Evolutionary conservation across 78 protist species (phyloP).

Genomic region (Planoprotostelium fungivorum): DNA sequence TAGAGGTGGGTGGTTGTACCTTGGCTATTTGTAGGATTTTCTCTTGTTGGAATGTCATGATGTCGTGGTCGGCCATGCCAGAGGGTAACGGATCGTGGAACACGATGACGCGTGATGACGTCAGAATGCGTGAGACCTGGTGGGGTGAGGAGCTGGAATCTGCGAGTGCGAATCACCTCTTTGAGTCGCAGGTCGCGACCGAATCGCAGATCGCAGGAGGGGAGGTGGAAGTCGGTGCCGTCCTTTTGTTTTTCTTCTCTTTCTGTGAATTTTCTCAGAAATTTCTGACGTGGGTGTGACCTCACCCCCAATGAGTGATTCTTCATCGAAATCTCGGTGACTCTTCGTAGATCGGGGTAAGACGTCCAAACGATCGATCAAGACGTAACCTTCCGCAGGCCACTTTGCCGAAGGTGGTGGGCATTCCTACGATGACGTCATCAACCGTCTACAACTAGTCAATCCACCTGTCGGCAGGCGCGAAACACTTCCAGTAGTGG

Average conservation of each 20-base stretch:
- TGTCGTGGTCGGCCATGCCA: slow-evolving; percentile 3
- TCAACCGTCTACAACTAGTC: neutral
- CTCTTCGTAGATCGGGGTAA: slow-evolving; percentile 1
- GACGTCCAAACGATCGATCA: slow-evolving; percentile 39
- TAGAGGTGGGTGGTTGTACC: slow-evolving; percentile 17
- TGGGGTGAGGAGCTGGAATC: neutral
- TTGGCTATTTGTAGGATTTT: slow-evolving; percentile 8
- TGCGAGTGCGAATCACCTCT: neutral
- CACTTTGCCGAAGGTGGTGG: slow-evolving; percentile 21
- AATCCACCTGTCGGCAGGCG: neutral
- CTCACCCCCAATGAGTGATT: no score
- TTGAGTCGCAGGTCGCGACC: slow-evolving; percentile 1
- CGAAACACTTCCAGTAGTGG: neutral
- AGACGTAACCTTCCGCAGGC: slow-evolving; percentile 7
- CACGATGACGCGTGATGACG: neutral
- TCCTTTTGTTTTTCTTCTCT: neutral
- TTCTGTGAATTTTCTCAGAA: neutral
- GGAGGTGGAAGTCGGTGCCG: neutral
- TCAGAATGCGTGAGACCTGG: neutral
- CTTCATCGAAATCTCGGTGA: slow-evolving; percentile 3
- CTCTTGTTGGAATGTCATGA: slow-evolving; percentile 9
- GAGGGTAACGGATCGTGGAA: neutral
- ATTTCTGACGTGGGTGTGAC: no score
- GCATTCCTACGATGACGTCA: neutral
- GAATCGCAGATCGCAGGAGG: neutral